Base-by-base conservation (phyloP, 139 green algal species). In the Micromonas commoda region DNA sequence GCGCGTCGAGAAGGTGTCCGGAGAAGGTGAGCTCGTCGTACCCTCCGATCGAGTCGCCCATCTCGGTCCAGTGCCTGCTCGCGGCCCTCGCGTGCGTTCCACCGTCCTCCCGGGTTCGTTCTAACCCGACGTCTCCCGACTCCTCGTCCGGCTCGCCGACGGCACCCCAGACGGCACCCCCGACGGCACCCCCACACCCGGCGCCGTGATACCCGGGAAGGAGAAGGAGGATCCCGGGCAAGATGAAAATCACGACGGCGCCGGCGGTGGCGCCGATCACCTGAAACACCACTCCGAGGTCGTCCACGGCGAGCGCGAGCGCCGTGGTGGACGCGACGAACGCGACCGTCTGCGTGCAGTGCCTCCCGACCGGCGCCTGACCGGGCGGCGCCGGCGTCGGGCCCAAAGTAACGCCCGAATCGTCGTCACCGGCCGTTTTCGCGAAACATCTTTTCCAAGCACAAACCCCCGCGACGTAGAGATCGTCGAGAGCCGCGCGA, bases 261-360 rank as follows among this genome's bases (percentile, higher is more conserved):
- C 32, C 68, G 3, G 33, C 37, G 23, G 68, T 75, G 34, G 23
- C 33, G 3, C 68, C 68, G 68, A 75, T n/a, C 20, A 75, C 21
- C 68, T 60, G 9, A 61, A 75, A 75, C 20, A 63, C 68, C 37
- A 31, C 39, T 33, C 68, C 68, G 33, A 75, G 35, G 39, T 75
- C 68, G 5, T 33, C 31, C 20, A 75, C 68, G 33, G 20, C 3
- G 3, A 61, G 33, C 24, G 68, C 32, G 23, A 75, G 34, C 23
- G 31, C 68, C 3, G 20, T 3, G 32, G 37, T 34, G 35, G 39
- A 3, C 9, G 29, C 3, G 20, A 64, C 35, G 21, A 61, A 75
- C 21, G 33, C 68, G 6, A 75, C 21, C 23, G 68, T 71, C 33
- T 71, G 64, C 64, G 64, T 52, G 26, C 6, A 26, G 28, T 71